These are phyloP conservation scores for Auricularia auricula-judae DNA, from an alignment of 768 basidiomycete genomes.

Conservation along the genomic window DNA sequence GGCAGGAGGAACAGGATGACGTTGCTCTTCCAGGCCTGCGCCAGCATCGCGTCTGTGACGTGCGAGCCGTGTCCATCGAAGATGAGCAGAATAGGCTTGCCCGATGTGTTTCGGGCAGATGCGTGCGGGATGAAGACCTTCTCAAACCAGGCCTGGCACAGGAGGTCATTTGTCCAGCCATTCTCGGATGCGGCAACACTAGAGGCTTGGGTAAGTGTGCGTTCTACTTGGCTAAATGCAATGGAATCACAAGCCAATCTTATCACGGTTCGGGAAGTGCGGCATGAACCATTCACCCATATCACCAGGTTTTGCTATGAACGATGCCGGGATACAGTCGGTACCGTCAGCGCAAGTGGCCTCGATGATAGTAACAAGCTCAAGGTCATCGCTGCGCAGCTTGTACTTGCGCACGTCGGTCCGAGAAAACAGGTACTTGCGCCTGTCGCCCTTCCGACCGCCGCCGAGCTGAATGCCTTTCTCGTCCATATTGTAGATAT, in stretches of 20 bases:
- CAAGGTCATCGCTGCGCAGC: conserved; percentile 22
- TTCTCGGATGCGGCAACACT: neutral
- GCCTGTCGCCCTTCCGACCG: conserved; percentile 7
- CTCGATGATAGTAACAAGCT: conserved; percentile 38
- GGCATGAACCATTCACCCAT: conserved; percentile 13
- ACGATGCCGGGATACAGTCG: neutral
- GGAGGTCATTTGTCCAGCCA: conserved; percentile 9
- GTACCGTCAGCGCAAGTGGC: conserved; percentile 30
- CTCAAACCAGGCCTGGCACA: neutral
- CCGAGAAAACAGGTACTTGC: conserved; percentile 12
- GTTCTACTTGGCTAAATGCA: neutral
- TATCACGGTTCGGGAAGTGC: conserved; percentile 15
- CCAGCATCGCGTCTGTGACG: neutral
- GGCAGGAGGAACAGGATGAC: conserved; percentile 27
- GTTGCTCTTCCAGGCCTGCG: conserved; percentile 13
- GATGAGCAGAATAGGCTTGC: conserved; percentile 5
- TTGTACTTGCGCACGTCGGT: conserved; percentile 12
- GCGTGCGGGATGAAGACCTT: neutral
- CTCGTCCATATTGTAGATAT: conserved; percentile 8
- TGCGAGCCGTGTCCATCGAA: conserved; percentile 11
- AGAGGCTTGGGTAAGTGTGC: neutral
- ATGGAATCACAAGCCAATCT: conserved; percentile 10
- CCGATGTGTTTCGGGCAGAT: conserved; percentile 1
- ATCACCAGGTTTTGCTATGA: neutral
- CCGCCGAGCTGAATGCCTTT: conserved; percentile 6